These are phyloP conservation scores for Clitocybe nebularis DNA, from an alignment of 1,284 basidiomycete species.

Conservation along the genomic window DNA sequence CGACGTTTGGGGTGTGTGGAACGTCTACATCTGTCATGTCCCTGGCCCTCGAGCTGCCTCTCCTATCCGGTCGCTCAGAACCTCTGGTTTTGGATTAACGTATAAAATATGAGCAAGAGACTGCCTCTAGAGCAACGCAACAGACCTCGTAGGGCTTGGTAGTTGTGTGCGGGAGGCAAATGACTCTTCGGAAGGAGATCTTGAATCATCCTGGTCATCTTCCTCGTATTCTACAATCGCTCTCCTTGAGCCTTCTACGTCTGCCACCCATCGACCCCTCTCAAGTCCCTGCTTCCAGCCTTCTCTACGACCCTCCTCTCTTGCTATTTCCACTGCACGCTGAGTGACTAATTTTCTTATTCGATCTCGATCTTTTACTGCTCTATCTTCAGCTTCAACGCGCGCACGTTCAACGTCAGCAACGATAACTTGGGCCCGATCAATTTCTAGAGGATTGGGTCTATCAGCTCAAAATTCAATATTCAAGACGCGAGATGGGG, in stretches of 20 bases:
- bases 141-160: too few species aligned
- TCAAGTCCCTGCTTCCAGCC: constrained; percentile 37
- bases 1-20: too few species aligned
- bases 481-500: background rate
- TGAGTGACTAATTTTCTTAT: constrained; percentile 31
- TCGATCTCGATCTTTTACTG: constrained; percentile 28
- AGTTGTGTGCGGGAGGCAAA: too few species aligned
- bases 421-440: constrained; percentile 36
- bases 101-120: too few species aligned
- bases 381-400: constrained; percentile 32
- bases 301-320: constrained; percentile 34
- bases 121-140: too few species aligned
- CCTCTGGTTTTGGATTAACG: too few species aligned
- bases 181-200: background rate
- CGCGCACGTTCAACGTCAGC: constrained; percentile 33
- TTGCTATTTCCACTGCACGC: constrained; percentile 31
- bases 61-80: too few species aligned
- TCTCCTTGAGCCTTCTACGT: constrained; percentile 1
- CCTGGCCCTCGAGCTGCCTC: too few species aligned
- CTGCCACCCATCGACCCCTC: constrained; percentile 24
- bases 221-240: background rate
- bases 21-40: too few species aligned
- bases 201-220: constrained; percentile 1
- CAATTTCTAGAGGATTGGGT: constrained; percentile 31
- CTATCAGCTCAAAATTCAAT: too few species aligned